Conservation (phyloP, 805 yeast genomes). For the Barnettozyma siamensis region DNA sequence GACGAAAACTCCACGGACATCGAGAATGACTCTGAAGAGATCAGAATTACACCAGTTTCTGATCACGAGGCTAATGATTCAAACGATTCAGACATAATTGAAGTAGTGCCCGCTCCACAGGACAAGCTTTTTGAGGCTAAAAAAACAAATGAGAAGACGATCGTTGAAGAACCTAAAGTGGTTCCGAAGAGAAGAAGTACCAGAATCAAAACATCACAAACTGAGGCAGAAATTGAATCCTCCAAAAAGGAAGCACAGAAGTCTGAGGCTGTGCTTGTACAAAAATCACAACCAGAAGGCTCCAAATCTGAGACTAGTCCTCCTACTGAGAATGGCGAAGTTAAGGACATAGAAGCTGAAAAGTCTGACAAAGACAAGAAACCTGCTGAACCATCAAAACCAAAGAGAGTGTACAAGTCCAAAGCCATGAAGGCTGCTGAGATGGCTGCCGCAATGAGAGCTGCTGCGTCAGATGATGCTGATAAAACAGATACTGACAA, state of each 20-base stretch:
- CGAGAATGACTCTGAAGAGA: not conserved
- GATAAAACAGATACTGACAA: not conserved
- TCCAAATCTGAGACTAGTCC: not conserved
- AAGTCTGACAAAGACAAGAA: not conserved
- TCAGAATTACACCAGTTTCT: not conserved
- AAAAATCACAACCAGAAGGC: too few species aligned
- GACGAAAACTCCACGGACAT: not conserved
- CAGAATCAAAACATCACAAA: not conserved
- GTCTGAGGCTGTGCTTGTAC: too few species aligned
- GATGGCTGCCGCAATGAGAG: constrained; percentile 8
- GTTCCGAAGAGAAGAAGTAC: not conserved
- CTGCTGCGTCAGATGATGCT: not conserved
- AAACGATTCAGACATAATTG: not conserved
- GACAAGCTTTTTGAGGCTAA: not conserved
- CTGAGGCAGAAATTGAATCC: not conserved
- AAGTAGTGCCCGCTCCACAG: not conserved
- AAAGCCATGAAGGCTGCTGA: constrained; percentile 9
- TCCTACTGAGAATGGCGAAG: not conserved
- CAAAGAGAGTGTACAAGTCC: constrained; percentile 2
- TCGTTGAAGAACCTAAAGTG: not conserved
- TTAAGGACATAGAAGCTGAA: not conserved
- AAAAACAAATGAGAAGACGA: too few species aligned
- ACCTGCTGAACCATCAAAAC: constrained; percentile 5
- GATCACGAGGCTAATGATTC: not conserved
- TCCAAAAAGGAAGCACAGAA: too few species aligned